Evolutionary conservation across 306 rosid species (phyloP).

Genomic region (Abrus pulchellus): DNA sequence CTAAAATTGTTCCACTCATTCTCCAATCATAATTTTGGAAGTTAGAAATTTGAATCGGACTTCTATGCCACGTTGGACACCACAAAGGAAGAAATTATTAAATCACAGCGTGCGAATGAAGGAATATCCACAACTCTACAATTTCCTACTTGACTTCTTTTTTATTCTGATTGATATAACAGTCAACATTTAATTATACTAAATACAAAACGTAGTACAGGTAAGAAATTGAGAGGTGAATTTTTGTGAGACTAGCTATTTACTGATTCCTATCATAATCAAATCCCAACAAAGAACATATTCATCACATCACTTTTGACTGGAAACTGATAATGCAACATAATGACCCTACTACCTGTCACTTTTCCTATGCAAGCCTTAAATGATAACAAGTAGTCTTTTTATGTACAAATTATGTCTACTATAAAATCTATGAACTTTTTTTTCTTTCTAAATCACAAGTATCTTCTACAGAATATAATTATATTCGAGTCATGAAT

Average conservation of each 20-base stretch:
- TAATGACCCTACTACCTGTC: constrained; percentile 21
- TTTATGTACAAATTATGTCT: neutral
- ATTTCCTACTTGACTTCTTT: neutral
- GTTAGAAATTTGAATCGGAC: constrained; percentile 16
- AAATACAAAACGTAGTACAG: constrained; percentile 34
- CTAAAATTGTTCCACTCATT: constrained; percentile 49
- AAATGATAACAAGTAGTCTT: constrained; percentile 22
- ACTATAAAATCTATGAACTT: neutral
- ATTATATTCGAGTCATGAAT: no score
- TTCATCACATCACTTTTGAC: constrained; percentile 40
- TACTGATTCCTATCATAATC: constrained; percentile 38
- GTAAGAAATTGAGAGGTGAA: constrained; percentile 15
- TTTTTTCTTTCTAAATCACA: no score
- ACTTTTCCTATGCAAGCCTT: constrained; percentile 13
- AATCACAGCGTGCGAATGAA: constrained; percentile 42
- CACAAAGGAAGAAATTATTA: constrained; percentile 50
- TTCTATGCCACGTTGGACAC: constrained; percentile 52
- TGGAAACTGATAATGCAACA: constrained; percentile 22
- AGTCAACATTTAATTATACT: constrained; percentile 60
- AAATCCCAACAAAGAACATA: constrained; percentile 3
- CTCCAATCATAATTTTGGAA: no score
- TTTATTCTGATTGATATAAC: neutral
- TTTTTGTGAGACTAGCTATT: constrained; percentile 29
- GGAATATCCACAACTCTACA: constrained; percentile 34
- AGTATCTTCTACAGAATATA: no score